Evolutionary conservation across 2,329 filamentous ascomycete species (phyloP).

Genomic region (Penicillium thymicola): DNA sequence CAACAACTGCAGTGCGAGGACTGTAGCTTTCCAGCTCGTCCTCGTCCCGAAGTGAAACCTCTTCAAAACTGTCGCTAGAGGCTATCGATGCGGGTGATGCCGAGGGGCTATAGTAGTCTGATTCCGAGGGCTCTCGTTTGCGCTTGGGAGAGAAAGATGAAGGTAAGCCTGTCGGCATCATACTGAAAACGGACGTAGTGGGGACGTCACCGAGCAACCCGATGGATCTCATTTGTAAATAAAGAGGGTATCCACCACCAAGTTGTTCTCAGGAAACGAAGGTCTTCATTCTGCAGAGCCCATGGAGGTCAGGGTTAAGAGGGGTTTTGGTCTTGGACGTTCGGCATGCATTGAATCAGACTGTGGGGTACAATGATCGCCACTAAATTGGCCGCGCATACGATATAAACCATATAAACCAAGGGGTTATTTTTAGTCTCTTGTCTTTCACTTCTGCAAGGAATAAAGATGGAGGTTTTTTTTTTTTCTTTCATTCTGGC

Average conservation of each 20-base stretch:
- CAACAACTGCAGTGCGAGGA: constrained; percentile 40
- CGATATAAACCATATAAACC: background rate
- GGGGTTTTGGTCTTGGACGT: constrained; percentile 21
- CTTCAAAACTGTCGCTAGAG: constrained; percentile 32
- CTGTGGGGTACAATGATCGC: constrained; percentile 11
- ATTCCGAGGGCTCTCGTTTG: constrained; percentile 35
- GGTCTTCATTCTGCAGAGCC: constrained; percentile 13
- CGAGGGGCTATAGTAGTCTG: constrained; percentile 28
- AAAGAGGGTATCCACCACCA: constrained; percentile 12
- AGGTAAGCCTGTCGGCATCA: constrained; percentile 29
- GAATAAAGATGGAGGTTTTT: background rate
- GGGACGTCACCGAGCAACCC: constrained; percentile 20
- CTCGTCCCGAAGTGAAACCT: constrained; percentile 31
- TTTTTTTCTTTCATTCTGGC: background rate
- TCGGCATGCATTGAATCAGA: constrained; percentile 16
- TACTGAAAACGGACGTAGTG: constrained; percentile 23
- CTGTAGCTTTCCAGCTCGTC: constrained; percentile 35
- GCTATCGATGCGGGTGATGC: constrained; percentile 33
- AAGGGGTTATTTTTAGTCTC: background rate
- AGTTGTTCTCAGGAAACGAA: constrained; percentile 6
- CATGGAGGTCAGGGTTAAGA: constrained; percentile 17
- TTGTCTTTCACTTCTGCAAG: background rate
- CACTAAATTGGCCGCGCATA: background rate
- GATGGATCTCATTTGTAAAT: constrained; percentile 7
- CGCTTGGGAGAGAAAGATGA: constrained; percentile 33